phyloP scores from a whole-genome alignment of 2,329 filamentous ascomycete species.

The Monosporascus cannonballus region DNA sequence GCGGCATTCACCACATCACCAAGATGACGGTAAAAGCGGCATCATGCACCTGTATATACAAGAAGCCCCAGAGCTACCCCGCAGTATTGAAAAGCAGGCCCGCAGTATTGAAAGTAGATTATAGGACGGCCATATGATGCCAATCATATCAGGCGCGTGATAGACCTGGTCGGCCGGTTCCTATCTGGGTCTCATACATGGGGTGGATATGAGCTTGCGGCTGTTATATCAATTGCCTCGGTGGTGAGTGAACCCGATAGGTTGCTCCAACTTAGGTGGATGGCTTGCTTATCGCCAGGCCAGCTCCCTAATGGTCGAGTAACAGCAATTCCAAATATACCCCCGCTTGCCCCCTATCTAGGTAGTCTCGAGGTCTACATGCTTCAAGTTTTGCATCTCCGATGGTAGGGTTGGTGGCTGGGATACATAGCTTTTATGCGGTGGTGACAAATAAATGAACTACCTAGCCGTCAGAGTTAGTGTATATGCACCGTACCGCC shows the following conservation, averaged over 20 bases:
- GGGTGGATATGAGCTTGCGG: background rate
- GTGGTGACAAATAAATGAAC: background rate
- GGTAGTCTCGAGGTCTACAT: background rate
- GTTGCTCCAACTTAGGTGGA: background rate
- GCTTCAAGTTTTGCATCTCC: background rate
- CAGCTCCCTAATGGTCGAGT: background rate
- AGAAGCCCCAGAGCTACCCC: too few species aligned
- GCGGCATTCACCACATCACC: too few species aligned
- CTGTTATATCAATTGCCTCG: background rate
- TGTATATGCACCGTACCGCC: too few species aligned
- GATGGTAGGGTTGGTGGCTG: background rate
- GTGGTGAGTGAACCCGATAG: background rate
- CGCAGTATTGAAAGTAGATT: too few species aligned
- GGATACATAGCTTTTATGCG: background rate
- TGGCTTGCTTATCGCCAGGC: background rate
- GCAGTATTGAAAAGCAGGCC: too few species aligned
- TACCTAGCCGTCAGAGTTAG: too few species aligned
- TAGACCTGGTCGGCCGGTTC: background rate
- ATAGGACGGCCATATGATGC: background rate
- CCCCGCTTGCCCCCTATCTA: background rate
- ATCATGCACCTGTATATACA: too few species aligned
- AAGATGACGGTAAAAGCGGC: too few species aligned
- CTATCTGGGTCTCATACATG: background rate
- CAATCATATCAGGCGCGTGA: background rate
- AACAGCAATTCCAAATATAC: background rate